A percentile compares a stretch with the other conserved stretches of the same genome.
phyloP scores from a whole-genome alignment of 331 rosid genomes.

The Quercus phellos region DNA sequence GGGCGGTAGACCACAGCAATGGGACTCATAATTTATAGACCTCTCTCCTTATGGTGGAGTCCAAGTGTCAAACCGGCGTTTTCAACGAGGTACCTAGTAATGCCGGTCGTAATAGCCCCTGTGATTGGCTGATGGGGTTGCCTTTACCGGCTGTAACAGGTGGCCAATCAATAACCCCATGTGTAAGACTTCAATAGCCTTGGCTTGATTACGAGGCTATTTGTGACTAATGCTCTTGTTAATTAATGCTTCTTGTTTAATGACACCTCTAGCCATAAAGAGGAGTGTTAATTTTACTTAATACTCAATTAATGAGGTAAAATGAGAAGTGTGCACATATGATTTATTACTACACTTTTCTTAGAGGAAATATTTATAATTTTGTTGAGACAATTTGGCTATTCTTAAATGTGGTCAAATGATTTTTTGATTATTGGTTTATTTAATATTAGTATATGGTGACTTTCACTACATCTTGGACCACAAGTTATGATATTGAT shows the following conservation, averaged over 20 bases:
- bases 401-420: background rate
- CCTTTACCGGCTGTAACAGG: slow-evolving; percentile 18
- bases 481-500: too few relatives aligned
- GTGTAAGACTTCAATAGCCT: background rate
- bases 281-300: background rate
- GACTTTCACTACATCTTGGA: too few relatives aligned
- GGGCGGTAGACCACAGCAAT: background rate
- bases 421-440: background rate
- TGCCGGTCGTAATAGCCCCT: background rate
- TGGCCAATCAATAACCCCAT: slow-evolving; percentile 12
- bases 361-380: too few relatives aligned
- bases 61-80: slow-evolving; percentile 28
- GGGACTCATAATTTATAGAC: slow-evolving; percentile 14
- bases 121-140: slow-evolving; percentile 3
- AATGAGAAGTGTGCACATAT: too few relatives aligned
- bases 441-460: too few relatives aligned
- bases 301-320: too few relatives aligned
- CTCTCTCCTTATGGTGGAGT: background rate
- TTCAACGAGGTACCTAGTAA: slow-evolving; percentile 12
- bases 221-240: background rate
- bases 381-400: background rate
- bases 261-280: background rate
- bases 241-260: background rate
- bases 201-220: background rate
- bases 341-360: too few relatives aligned